Evolutionary conservation across 192 early-diverging fungal genomes (phyloP), one percentile per base, ranked within the genome.

Genomic region (Dispira simplex): DNA sequence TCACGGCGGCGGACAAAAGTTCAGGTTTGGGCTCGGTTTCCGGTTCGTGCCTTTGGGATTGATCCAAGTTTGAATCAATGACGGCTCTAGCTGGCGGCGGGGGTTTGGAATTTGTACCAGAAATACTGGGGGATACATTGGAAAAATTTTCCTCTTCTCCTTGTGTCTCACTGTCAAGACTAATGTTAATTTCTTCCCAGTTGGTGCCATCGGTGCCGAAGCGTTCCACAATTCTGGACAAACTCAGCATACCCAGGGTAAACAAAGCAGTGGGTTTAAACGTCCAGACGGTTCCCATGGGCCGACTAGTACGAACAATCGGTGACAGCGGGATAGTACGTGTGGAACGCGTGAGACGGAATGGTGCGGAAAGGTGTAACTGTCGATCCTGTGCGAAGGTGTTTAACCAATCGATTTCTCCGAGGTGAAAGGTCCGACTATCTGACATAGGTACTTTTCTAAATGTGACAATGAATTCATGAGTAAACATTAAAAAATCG

Each of bases 401-500:
- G 0, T 20, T 11, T 16, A 46, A 10, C 6, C 63, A 21, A 47
- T 14, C 13, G 13, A 64, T 18, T 20, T 60, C 64, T 2, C 43
- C 46, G 66, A 84, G 64, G 23, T 74, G 60, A 79, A 84, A 81
- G 28, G 46, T 65, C 44, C 86, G 78, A 49, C 79, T 67, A 14
- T 73, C 62, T 9, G 73, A 65, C 46, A 70, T 70, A 13, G 82
- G 79, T 1, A 85, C 75, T 64, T 91, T 91, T 20, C 83, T 78
- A 49, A 95, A 75, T 0, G 90, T 86, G 8, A 85, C 87, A 63
- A 95, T 84, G 46, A 90, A 96, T 71, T 95, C 93, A 71, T 96
- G 93, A 11, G 90, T 91, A 64, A 96, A 93, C 74, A 90, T 89
- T 63, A 96, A 71, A 66, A 96, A 94, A 62, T 96, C 90, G 66